phyloP scores from a whole-genome alignment of 306 rosid genomes.

The Prunus mume region DNA sequence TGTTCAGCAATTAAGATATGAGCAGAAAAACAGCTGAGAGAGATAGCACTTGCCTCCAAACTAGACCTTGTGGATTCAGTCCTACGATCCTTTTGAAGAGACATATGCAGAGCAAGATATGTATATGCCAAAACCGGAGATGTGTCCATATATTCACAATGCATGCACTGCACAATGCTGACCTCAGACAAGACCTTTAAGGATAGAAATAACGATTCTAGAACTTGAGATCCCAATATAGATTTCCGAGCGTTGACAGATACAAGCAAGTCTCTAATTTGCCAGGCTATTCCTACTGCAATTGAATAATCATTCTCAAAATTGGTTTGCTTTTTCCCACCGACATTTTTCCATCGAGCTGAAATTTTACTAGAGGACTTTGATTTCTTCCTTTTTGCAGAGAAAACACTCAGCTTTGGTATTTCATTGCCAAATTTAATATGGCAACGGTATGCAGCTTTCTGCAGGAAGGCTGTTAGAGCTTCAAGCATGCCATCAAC shows the following conservation, averaged over 20 bases:
- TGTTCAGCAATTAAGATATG: not conserved
- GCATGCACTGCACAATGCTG: conserved; percentile 63
- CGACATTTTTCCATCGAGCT: conserved; percentile 41
- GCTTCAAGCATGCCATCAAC: conserved; percentile 72
- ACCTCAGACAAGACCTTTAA: conserved; percentile 68
- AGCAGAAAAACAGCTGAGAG: conserved; percentile 3
- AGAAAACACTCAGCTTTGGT: conserved; percentile 41
- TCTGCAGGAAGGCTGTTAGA: conserved; percentile 60
- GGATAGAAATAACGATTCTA: conserved; percentile 51
- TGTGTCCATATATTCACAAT: conserved; percentile 51
- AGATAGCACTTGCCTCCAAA: conserved; percentile 51
- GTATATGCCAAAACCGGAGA: conserved; percentile 73
- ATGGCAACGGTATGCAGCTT: conserved; percentile 79
- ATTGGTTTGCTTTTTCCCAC: conserved; percentile 37
- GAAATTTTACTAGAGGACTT: conserved; percentile 49
- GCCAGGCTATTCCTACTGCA: conserved; percentile 85
- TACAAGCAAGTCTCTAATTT: conserved; percentile 67
- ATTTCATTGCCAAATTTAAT: conserved; percentile 62
- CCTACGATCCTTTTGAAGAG: conserved; percentile 39
- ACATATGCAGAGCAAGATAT: conserved; percentile 64
- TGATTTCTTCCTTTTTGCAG: conserved; percentile 45
- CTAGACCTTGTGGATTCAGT: conserved; percentile 43
- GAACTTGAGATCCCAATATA: conserved; percentile 48
- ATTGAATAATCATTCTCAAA: conserved; percentile 80
- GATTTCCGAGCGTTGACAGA: conserved; percentile 53